Conservation (phyloP, 139 green algal genomes). For the Chlorella ohadii region DNA sequence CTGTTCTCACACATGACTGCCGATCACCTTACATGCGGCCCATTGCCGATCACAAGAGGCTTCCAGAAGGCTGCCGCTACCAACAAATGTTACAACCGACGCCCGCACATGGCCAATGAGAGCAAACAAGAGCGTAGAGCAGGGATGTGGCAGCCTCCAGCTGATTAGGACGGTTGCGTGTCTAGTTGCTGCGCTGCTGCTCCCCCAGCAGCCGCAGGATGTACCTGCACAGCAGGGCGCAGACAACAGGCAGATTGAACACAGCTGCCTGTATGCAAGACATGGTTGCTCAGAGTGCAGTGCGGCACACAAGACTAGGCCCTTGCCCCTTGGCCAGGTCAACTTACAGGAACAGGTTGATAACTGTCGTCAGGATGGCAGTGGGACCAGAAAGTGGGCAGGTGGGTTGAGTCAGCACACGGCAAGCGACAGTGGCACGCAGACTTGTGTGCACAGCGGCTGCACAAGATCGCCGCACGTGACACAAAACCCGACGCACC, state of each 20-base stretch:
- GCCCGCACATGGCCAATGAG: neutral
- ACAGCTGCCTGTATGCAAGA: too few species aligned
- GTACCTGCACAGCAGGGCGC: slow-evolving; percentile 15
- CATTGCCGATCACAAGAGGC: neutral
- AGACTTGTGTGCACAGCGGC: too few species aligned
- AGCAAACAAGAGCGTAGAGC: neutral
- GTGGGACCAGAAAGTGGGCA: neutral
- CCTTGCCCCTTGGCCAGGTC: too few species aligned
- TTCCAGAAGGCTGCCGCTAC: neutral
- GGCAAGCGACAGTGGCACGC: too few species aligned
- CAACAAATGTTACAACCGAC: neutral
- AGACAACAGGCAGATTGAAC: too few species aligned
- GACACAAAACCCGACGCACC: too few species aligned
- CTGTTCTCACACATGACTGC: too few species aligned
- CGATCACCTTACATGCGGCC: neutral
- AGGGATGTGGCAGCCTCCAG: too few species aligned
- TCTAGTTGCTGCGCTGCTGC: slow-evolving; percentile 8
- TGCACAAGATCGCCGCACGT: too few species aligned
- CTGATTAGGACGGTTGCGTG: neutral
- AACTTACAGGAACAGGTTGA: slow-evolving; percentile 80
- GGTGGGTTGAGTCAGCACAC: neutral
- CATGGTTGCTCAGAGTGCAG: too few species aligned
- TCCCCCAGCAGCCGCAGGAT: slow-evolving; percentile 62
- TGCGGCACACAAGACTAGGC: too few species aligned
- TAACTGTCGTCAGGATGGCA: slow-evolving; percentile 37